Evolutionary conservation across 306 rosid genomes (phyloP).

Genomic region (Adenanthera pavonina): DNA sequence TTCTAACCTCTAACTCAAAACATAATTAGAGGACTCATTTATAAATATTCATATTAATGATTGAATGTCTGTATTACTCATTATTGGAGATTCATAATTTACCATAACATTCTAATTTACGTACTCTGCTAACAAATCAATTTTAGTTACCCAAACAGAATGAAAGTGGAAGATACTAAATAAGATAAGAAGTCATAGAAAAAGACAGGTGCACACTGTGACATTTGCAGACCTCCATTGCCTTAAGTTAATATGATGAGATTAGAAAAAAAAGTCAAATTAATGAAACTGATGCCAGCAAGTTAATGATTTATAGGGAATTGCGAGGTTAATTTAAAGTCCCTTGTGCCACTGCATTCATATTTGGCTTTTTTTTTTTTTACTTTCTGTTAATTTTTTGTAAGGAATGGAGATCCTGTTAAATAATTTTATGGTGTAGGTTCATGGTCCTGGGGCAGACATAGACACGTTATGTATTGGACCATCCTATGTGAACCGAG

Average conservation of each 20-base stretch:
- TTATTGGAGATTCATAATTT: not conserved
- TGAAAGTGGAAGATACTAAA: too few relatives aligned
- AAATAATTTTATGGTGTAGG: conserved; percentile 44
- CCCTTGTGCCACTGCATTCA: not conserved
- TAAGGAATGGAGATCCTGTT: not conserved
- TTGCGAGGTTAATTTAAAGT: not conserved
- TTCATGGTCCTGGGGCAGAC: conserved; percentile 93
- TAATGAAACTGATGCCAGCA: too few relatives aligned
- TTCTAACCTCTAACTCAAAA: not conserved
- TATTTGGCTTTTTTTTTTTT: not conserved
- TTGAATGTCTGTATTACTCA: not conserved
- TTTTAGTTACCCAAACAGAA: not conserved
- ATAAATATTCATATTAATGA: not conserved
- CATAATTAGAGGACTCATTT: not conserved
- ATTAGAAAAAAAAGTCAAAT: too few relatives aligned
- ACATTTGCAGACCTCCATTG: not conserved
- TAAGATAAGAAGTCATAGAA: not conserved
- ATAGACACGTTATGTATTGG: conserved; percentile 89
- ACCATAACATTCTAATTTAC: not conserved
- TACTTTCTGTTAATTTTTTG: not conserved
- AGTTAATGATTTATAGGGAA: too few relatives aligned
- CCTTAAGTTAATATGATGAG: too few relatives aligned
- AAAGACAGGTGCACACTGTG: not conserved
- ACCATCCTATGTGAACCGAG: conserved; percentile 81
- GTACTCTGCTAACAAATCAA: not conserved